phyloP scores from a whole-genome alignment of 352 stramenopile species.

The Pythium insidiosum region DNA sequence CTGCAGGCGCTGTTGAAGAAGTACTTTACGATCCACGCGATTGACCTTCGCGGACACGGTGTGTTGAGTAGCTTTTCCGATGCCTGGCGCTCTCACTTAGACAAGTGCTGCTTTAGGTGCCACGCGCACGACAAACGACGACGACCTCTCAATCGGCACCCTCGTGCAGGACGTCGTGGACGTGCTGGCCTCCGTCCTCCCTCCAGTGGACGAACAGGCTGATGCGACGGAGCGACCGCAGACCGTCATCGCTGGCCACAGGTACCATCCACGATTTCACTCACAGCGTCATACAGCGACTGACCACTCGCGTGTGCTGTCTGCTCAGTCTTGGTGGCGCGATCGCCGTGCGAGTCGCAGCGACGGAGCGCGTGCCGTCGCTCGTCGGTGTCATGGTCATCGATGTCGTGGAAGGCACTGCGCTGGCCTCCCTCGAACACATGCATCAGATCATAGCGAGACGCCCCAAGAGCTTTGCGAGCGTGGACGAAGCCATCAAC shows the following conservation, averaged over 20 bases:
- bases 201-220: slow-evolving; percentile 11
- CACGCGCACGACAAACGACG: slow-evolving; percentile 48
- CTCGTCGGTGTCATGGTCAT: slow-evolving; percentile 83
- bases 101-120: slow-evolving; percentile 18
- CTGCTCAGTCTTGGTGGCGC: slow-evolving; percentile 69
- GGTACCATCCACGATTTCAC: slow-evolving; percentile 23
- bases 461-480: slow-evolving; percentile 57
- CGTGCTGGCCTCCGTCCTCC: slow-evolving; percentile 47
- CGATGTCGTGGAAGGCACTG: slow-evolving; percentile 85
- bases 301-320: too few species aligned
- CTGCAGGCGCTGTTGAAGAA: slow-evolving; percentile 64
- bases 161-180: slow-evolving; percentile 64
- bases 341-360: slow-evolving; percentile 67
- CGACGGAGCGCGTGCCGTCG: slow-evolving; percentile 40
- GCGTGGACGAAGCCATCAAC: slow-evolving; percentile 62
- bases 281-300: too few species aligned
- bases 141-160: slow-evolving; percentile 63
- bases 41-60: slow-evolving; percentile 82
- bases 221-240: slow-evolving; percentile 27
- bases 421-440: slow-evolving; percentile 74
- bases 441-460: slow-evolving; percentile 77
- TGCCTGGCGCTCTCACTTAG: not conserved
- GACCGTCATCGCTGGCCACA: slow-evolving; percentile 76
- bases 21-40: slow-evolving; percentile 66
- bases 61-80: not conserved